phyloP scores from a whole-genome alignment of 345 rosid species.

The Orychophragmus violaceus region DNA sequence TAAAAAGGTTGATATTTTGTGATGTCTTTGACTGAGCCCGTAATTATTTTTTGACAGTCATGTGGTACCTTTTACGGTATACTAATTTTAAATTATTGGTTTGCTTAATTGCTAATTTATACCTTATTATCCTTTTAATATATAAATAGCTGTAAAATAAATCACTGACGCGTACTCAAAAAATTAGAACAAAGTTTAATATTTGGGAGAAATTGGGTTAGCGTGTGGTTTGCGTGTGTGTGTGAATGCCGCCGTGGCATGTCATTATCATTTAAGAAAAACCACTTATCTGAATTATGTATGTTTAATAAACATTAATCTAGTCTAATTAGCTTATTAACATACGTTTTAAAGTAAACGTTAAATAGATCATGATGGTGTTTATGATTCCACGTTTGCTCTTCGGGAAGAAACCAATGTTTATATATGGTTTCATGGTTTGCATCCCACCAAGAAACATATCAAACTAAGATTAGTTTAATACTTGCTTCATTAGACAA shows the following conservation, averaged over 20 bases:
- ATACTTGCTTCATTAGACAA: slow-evolving; percentile 30
- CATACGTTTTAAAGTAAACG: not conserved
- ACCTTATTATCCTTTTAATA: not conserved
- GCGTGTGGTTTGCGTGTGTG: slow-evolving; percentile 28
- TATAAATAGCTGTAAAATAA: not conserved
- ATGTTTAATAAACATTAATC: not conserved
- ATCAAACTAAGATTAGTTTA: slow-evolving; percentile 20
- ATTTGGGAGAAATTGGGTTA: not conserved
- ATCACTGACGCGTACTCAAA: not conserved
- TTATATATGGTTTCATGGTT: slow-evolving; percentile 7
- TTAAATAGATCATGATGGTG: slow-evolving; percentile 20
- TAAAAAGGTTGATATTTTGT: not conserved
- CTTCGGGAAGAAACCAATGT: slow-evolving; percentile 16
- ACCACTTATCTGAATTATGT: not conserved
- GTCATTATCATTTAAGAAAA: not conserved
- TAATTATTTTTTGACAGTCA: not conserved
- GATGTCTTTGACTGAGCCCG: not conserved
- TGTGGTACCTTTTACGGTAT: not conserved
- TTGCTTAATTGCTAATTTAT: not conserved
- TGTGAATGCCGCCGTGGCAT: slow-evolving; percentile 33
- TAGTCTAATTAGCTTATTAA: slow-evolving; percentile 7
- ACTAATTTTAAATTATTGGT: slow-evolving; percentile 9
- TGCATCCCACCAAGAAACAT: slow-evolving; percentile 35
- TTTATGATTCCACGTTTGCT: slow-evolving; percentile 28
- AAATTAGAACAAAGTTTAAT: not conserved